Conservation (phyloP, 208 protist species). For the Trypanosoma cruzi region DNA sequence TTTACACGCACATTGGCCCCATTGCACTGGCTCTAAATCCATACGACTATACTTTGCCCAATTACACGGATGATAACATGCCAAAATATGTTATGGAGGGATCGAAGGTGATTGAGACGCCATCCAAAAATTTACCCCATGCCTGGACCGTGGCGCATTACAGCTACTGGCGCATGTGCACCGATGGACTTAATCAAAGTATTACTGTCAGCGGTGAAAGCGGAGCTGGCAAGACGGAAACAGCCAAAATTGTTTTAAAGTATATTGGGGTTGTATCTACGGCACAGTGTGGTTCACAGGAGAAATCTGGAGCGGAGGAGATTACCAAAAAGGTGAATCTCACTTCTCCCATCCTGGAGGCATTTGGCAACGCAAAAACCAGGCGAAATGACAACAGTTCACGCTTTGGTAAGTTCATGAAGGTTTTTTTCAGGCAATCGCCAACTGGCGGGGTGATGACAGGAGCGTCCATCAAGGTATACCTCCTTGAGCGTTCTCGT, state of each 20-base stretch:
- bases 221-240: slow-evolving; percentile 53
- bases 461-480: slow-evolving; percentile 38
- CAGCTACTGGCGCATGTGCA: slow-evolving; percentile 40
- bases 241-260: slow-evolving; percentile 40
- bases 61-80: slow-evolving; percentile 40
- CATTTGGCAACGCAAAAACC: slow-evolving; percentile 67
- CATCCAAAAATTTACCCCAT: slow-evolving; percentile 33
- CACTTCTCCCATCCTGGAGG: slow-evolving; percentile 47
- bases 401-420: slow-evolving; percentile 62
- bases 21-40: slow-evolving; percentile 53
- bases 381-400: slow-evolving; percentile 57
- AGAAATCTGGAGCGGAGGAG: slow-evolving; percentile 14
- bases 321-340: slow-evolving; percentile 36
- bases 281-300: slow-evolving; percentile 12
- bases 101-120: slow-evolving; percentile 11
- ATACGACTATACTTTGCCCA: slow-evolving; percentile 37
- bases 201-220: slow-evolving; percentile 51
- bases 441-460: slow-evolving; percentile 19
- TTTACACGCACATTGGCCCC: slow-evolving; percentile 53
- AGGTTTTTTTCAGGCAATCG: slow-evolving; percentile 33
- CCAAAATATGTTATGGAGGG: slow-evolving; percentile 37
- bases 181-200: slow-evolving; percentile 36
- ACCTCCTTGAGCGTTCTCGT: slow-evolving; percentile 57
- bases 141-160: slow-evolving; percentile 44
- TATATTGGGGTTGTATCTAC: slow-evolving; percentile 40